Conservation (phyloP, 192 early-diverging fungal genomes). For the Backusella liffmaniae region DNA sequence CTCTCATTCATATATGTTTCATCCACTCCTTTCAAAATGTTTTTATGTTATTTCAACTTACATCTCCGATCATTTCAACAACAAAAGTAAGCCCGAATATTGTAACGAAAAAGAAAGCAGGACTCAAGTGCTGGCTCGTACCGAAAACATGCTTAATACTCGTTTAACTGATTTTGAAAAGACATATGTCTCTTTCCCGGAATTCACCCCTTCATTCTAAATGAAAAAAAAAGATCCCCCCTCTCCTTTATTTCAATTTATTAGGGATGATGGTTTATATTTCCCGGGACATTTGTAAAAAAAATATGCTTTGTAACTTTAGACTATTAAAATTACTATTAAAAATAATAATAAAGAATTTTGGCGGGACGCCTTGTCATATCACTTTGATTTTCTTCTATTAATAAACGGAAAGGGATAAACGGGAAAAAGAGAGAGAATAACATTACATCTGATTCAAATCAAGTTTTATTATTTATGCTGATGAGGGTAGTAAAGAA, state of each 20-base stretch:
- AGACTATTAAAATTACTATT: constrained; percentile 6
- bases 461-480: neutral
- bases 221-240: neutral
- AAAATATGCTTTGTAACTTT: neutral
- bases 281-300: neutral
- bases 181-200: constrained; percentile 8
- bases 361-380: neutral
- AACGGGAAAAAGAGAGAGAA: neutral
- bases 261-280: neutral
- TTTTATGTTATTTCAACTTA: neutral
- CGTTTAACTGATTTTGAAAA: constrained; percentile 7
- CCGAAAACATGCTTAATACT: constrained; percentile 1
- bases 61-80: constrained; percentile 1
- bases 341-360: neutral
- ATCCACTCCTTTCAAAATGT: constrained; percentile 3
- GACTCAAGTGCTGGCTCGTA: neutral
- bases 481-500: neutral
- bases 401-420: neutral
- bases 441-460: neutral
- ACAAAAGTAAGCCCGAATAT: neutral
- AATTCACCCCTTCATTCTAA: neutral
- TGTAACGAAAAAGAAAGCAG: neutral
- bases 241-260: neutral
- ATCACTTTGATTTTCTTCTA: neutral
- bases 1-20: neutral